A percentile compares a stretch with the other conserved stretches of the same genome.
phyloP scores from a whole-genome alignment of 495 filamentous ascomycete species.

The Penicillium manginii region DNA sequence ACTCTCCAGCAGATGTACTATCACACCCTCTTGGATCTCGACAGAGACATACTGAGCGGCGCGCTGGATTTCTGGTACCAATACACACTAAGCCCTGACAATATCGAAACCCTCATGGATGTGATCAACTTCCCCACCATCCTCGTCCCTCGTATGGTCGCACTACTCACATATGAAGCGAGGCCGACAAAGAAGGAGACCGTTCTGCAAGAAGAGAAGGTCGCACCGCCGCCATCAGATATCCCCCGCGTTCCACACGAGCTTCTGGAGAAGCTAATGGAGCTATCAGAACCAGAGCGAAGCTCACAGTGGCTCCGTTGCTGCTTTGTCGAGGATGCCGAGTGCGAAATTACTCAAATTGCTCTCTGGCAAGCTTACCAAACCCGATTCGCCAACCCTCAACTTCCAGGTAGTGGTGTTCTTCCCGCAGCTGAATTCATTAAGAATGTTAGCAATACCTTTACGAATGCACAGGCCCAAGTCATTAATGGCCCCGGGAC shows the following conservation, averaged over 20 bases:
- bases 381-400: conserved; percentile 65
- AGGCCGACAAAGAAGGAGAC: conserved; percentile 43
- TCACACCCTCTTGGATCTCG: conserved; percentile 78
- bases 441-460: conserved; percentile 85
- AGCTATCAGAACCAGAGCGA: conserved; percentile 80
- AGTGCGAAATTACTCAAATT: conserved; percentile 92
- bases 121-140: conserved; percentile 63
- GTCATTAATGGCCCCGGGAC: conserved; percentile 62
- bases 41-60: conserved; percentile 85
- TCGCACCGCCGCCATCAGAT: conserved; percentile 55
- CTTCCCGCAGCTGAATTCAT: conserved; percentile 95
- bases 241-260: conserved; percentile 77
- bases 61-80: conserved; percentile 95
- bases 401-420: conserved; percentile 56
- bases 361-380: conserved; percentile 97
- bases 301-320: conserved; percentile 77
- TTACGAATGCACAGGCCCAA: conserved; percentile 76
- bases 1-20: conserved; percentile 72
- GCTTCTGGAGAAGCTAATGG: conserved; percentile 74
- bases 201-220: conserved; percentile 49
- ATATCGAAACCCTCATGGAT: conserved; percentile 72
- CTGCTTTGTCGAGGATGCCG: conserved; percentile 78
- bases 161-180: conserved; percentile 72
- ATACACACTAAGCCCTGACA: conserved; percentile 84
- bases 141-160: conserved; percentile 74